A percentile compares a stretch with the other conserved stretches of the same genome.
phyloP scores from a whole-genome alignment of 78 protist genomes.

The Dictyostelium brefeldianum region DNA sequence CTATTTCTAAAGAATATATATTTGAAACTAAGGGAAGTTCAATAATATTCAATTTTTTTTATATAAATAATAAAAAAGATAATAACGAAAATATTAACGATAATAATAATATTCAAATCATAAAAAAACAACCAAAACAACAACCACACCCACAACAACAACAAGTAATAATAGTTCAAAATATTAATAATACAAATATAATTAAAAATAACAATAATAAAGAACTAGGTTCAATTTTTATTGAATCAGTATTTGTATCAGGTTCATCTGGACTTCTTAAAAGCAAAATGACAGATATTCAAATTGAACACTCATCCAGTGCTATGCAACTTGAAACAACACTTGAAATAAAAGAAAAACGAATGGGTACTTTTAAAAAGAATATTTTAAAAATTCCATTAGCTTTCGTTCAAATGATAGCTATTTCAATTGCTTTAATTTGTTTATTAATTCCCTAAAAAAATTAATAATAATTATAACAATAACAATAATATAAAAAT shows the following conservation, averaged over 20 bases:
- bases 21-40: too few species aligned
- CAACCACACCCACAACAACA: background rate
- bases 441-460: background rate
- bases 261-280: too few species aligned
- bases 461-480: background rate
- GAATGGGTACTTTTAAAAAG: background rate
- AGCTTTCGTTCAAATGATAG: slow-evolving; percentile 7
- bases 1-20: too few species aligned
- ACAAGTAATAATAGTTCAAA: too few species aligned
- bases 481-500: background rate
- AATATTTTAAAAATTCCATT: background rate
- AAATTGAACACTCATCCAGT: background rate
- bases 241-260: too few species aligned
- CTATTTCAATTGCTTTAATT: background rate
- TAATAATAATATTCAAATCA: background rate
- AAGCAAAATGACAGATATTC: background rate
- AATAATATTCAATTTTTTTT: too few species aligned
- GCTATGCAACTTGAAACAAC: background rate
- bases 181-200: too few species aligned
- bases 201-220: too few species aligned
- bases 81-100: background rate
- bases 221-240: too few species aligned
- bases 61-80: background rate
- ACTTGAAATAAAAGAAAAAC: background rate
- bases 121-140: background rate